A percentile compares a stretch with the other conserved stretches of the same genome.
Conservation (phyloP, 2,329 filamentous ascomycete species). For the Fonsecaea erecta region DNA sequence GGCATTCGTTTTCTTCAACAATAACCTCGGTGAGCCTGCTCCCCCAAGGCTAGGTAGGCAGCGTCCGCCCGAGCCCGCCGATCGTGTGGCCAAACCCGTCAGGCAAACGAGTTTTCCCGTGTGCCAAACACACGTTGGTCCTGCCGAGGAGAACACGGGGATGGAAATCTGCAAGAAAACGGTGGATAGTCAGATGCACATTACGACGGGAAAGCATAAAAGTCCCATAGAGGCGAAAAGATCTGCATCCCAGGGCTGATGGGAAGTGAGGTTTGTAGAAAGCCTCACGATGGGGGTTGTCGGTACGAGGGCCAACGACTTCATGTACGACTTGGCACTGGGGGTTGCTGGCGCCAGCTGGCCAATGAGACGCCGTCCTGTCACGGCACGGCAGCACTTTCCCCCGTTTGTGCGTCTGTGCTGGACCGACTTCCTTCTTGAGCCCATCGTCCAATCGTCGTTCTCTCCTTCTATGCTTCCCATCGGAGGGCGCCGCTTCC, state of each 20-base stretch:
- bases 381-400: conserved; percentile 27
- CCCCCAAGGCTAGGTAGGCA: not conserved
- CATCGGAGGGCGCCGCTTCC: conserved; percentile 33
- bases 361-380: not conserved
- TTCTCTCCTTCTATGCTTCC: conserved; percentile 6
- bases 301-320: not conserved
- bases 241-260: not conserved
- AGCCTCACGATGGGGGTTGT: not conserved
- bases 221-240: not conserved
- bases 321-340: conserved; percentile 6
- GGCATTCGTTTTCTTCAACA: not conserved
- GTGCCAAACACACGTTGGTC: no score
- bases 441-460: not conserved
- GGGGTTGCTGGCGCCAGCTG: no score
- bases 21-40: not conserved
- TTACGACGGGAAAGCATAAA: conserved; percentile 1
- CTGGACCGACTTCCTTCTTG: not conserved
- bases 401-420: not conserved
- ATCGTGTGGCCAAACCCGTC: not conserved
- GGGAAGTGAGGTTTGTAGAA: not conserved
- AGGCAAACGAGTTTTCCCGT: not conserved
- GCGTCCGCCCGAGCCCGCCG: not conserved
- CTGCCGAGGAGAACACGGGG: not conserved
- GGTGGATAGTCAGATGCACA: not conserved
- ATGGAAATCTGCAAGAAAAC: conserved; percentile 5